Base-by-base conservation (phyloP, 805 yeast genomes). In the Priceomyces castillae region DNA sequence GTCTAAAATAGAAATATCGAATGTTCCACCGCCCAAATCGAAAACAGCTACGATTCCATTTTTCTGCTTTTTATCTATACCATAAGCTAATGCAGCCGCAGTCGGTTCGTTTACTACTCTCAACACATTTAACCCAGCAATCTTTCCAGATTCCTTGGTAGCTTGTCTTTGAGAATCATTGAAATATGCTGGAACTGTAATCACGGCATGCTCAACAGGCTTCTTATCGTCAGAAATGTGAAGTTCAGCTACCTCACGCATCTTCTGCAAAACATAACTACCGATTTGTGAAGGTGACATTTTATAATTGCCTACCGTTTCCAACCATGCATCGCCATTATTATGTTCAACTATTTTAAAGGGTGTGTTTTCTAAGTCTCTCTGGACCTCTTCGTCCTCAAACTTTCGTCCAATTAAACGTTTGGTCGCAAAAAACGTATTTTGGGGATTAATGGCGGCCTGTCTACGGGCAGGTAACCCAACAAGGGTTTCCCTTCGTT, bases 1-100 rank as follows among this genome's bases (percentile, higher is more conserved):
- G 52, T 85, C 88, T 50, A 86, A 67, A 44, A 86, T 74, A 12
- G 92, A 84, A 36, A 86, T 84, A 66, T 86, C 95, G 63, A 86
- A 86, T 33, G 94, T 86, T 47, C 94, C 94, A 46, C 94, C 94
- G 53, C 94, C 94, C 52, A 86, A 74, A 65, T 86, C 95, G 57
- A 82, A 86, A 34, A 78, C 81, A 30, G 81, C 77, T 16, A 78
- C 69, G 35, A 76, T 67, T 31, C 80, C 80, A 57, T 76, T 79
- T 44, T 74, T 64, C 40, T 56, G 56, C 42, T 73, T 70, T 54
- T 76, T 73, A 51, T 82, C 86, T 22, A 84, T 67, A 37, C 94
- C 94, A 59, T 85, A 86, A 33, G 92, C 90, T 54, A 86, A 73
- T 12, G 92, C 92, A 22, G 94, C 92, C 9, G 92, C 92, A 18